Percentiles rank a stretch among this genome's conserved stretches.
phyloP scores from a whole-genome alignment of 2,329 filamentous ascomycete genomes.

The Penicillium sp. region DNA sequence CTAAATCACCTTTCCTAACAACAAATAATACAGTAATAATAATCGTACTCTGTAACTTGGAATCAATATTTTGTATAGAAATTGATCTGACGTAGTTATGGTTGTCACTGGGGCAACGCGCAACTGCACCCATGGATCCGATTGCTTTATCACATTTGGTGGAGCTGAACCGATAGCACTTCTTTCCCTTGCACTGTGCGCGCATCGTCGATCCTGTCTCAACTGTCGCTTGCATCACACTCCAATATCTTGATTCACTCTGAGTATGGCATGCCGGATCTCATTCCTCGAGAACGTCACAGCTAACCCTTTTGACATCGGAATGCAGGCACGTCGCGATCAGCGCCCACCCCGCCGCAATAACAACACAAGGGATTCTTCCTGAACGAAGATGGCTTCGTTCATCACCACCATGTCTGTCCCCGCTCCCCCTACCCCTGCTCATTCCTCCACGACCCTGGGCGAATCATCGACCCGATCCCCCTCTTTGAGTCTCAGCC shows the following conservation, averaged over 20 bases:
- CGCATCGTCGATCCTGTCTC: conserved; percentile 8
- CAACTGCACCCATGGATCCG: conserved; percentile 1
- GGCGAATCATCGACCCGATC: conserved; percentile 21
- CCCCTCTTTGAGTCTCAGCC: conserved; percentile 22
- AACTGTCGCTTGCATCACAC: neutral
- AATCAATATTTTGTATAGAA: neutral
- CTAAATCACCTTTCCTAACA: too few species aligned
- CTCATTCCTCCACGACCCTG: conserved; percentile 26
- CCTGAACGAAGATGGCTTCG: conserved; percentile 60
- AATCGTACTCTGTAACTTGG: too few species aligned
- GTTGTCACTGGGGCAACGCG: conserved; percentile 19
- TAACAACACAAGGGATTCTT: conserved; percentile 13
- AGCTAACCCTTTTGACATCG: conserved; percentile 7
- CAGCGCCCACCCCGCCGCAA: conserved; percentile 20
- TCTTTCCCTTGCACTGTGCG: conserved; percentile 2
- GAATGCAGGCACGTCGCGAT: conserved; percentile 30
- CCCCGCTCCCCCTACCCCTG: conserved; percentile 38
- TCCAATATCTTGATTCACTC: neutral
- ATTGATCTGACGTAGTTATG: neutral
- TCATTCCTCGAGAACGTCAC: neutral
- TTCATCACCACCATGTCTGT: conserved; percentile 83
- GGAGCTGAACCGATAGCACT: conserved; percentile 11
- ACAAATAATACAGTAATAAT: too few species aligned
- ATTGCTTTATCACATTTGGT: conserved; percentile 3
- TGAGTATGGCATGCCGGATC: neutral